Evolutionary conservation across 163 green algal species (phyloP).

Genomic region (Volvox carteri): DNA sequence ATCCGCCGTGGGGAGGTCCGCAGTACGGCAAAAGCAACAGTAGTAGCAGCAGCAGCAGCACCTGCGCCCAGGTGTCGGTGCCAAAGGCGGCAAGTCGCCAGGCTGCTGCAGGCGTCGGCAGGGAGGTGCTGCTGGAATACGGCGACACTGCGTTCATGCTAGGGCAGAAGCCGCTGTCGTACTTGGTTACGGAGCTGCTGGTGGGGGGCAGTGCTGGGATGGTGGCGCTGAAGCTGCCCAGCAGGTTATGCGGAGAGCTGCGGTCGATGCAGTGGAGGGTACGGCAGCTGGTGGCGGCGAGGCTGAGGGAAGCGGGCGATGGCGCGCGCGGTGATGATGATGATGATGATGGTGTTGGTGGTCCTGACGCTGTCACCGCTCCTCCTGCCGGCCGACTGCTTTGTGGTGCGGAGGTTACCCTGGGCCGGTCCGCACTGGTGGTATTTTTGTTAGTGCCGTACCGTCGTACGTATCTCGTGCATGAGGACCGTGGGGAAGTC

Average conservation of each 20-base stretch:
- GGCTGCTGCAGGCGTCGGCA: not conserved
- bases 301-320: not conserved
- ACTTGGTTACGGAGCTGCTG: slow-evolving; percentile 29
- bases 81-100: not conserved
- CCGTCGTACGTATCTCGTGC: no score
- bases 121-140: not conserved
- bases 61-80: no score
- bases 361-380: not conserved
- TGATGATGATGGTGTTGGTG: not conserved
- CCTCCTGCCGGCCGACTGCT: not conserved
- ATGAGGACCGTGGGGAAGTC: no score
- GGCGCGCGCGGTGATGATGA: not conserved
- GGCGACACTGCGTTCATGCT: slow-evolving; percentile 24
- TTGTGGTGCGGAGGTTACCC: slow-evolving; percentile 31
- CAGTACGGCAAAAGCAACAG: no score
- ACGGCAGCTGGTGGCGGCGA: not conserved
- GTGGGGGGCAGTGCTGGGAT: not conserved
- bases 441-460: slow-evolving; percentile 39
- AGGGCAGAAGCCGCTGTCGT: slow-evolving; percentile 1
- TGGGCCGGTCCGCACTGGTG: slow-evolving; percentile 31
- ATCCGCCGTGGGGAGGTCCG: slow-evolving; percentile 56
- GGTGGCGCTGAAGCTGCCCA: slow-evolving; percentile 55
- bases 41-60: not conserved
- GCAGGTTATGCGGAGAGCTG: not conserved
- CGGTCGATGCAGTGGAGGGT: slow-evolving; percentile 32